phyloP scores from a whole-genome alignment of 345 rosid species.

The Euphorbia peplus region DNA sequence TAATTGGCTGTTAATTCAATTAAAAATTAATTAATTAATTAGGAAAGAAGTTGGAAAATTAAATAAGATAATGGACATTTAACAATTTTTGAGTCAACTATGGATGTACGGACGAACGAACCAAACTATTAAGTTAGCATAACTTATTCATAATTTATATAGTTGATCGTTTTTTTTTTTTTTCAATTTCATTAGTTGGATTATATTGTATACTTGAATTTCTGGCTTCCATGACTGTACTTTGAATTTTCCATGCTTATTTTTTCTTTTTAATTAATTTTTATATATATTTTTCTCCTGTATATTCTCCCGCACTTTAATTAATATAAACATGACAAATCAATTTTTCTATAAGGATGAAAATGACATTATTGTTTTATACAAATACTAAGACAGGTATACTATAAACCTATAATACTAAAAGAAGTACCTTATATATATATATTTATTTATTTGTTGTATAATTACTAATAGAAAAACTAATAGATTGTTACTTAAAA shows the following conservation, averaged over 20 bases:
- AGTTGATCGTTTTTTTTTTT: too few species aligned
- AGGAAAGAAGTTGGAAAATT: neutral
- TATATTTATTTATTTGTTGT: too few species aligned
- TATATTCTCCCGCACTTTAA: neutral
- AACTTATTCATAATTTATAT: too few species aligned
- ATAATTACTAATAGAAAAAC: too few species aligned
- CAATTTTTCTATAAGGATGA: neutral
- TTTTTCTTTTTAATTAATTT: neutral
- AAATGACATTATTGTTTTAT: neutral
- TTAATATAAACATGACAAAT: neutral
- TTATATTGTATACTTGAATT: neutral
- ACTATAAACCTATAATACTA: neutral
- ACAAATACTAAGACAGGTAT: neutral
- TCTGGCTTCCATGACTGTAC: neutral
- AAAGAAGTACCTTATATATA: too few species aligned
- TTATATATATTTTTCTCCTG: neutral
- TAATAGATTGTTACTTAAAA: too few species aligned
- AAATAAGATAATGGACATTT: neutral
- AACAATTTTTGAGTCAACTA: conserved; percentile 6
- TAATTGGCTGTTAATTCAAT: neutral
- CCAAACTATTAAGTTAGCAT: neutral
- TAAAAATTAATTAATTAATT: neutral
- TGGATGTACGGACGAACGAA: conserved; percentile 1
- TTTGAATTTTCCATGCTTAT: conserved; percentile 5
- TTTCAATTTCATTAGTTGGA: neutral